These are phyloP conservation scores for Rubia balearica DNA, from an alignment of 305 asterid genomes.

Conservation along the genomic window DNA sequence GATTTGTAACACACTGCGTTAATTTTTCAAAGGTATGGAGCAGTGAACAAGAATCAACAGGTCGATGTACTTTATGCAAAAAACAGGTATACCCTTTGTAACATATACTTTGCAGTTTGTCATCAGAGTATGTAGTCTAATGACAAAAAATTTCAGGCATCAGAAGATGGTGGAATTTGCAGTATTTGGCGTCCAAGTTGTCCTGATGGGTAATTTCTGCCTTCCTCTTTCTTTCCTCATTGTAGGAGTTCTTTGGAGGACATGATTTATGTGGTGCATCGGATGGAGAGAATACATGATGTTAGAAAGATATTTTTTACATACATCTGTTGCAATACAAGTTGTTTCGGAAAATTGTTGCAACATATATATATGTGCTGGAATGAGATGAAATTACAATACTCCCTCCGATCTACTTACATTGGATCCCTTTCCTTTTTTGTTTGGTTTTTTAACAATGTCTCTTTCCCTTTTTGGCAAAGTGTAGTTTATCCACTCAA, in stretches of 20 bases:
- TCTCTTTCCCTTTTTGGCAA: too few species aligned
- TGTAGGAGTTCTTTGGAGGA: not conserved
- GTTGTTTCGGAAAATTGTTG: not conserved
- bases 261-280: not conserved
- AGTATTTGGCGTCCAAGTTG: slow-evolving; percentile 96
- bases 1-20: slow-evolving; percentile 54
- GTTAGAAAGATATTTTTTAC: not conserved
- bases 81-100: slow-evolving; percentile 45
- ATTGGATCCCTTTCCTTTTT: too few species aligned
- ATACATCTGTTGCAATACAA: not conserved
- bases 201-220: slow-evolving; percentile 62
- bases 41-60: slow-evolving; percentile 76
- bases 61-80: slow-evolving; percentile 73
- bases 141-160: slow-evolving; percentile 31
- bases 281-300: slow-evolving; percentile 1
- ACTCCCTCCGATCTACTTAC: too few species aligned
- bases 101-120: slow-evolving; percentile 8
- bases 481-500: too few species aligned
- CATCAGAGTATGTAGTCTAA: slow-evolving; percentile 17
- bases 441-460: too few species aligned
- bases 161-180: slow-evolving; percentile 51
- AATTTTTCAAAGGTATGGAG: slow-evolving; percentile 87
- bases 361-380: too few species aligned
- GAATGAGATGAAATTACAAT: too few species aligned
- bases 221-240: not conserved